Evolutionary conservation across 179 eudicot genomes (phyloP), one percentile per base, ranked within the genome.

Genomic region (Beta lomatogona): DNA sequence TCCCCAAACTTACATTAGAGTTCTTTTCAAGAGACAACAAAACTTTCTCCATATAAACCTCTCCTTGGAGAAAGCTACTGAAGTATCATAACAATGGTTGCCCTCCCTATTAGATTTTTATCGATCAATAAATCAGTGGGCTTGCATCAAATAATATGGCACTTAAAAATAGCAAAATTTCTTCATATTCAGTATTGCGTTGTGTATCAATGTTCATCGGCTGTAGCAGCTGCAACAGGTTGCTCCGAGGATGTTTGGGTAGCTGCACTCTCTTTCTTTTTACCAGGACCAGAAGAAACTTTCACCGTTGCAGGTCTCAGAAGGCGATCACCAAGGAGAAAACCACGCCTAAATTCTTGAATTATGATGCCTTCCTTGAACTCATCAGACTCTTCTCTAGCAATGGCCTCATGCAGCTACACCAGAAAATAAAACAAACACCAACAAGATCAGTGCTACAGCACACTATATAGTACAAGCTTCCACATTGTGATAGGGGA

Each of bases 281-380:
- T 89, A 77, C 90, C 89, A n/a, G 93, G 93, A 25, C 99, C 99
- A 28, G 94, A 83, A 46, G 99, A 95, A 77, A 95, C 97, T 84
- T 94, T 94, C 52, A 95, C 98, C 91, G 87, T 95, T 31, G 99
- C 98, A 0, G 98, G 97, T 88, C 99, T 87, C 81, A 94, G 66
- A 28, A 95, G 85, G 22, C 90, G 92, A 80, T 83, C 90, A 53
- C 97, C 95, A 28, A 95, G 90, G 76, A 86, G 80, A 84, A 95
- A 92, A 21, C 98, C 99, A 10, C 98, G 89, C 25, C 97, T 90
- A 45, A 94, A 82, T 87, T 95, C 99, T 86, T 94, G 88, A 60
- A 79, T 88, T 10, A 95, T 85, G 48, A 94, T 88, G 18, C 99
- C 99, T 77, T 94, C 98, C 81, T 89, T 91, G 82, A 85, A 95